These are phyloP conservation scores for Xylaria grammica DNA, from an alignment of 495 filamentous ascomycete species.

Conservation along the genomic window DNA sequence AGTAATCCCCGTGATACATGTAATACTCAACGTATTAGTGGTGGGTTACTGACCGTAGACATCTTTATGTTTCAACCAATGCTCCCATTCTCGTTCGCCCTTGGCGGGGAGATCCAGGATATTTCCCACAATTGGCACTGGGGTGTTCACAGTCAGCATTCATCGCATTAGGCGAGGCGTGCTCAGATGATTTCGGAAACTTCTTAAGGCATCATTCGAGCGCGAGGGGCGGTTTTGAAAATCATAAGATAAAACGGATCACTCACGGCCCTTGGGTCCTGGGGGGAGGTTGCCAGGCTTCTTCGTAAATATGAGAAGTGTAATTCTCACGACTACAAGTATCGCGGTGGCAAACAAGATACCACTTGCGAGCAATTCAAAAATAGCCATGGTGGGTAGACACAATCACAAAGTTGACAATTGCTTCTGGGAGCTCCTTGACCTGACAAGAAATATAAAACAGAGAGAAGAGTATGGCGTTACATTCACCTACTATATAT, in stretches of 20 bases:
- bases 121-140: conserved; percentile 49
- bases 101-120: conserved; percentile 43
- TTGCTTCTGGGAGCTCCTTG: background rate
- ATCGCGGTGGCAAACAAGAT: background rate
- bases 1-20: background rate
- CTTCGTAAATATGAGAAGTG: background rate
- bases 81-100: conserved; percentile 42
- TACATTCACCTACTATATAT: background rate
- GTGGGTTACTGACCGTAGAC: conserved; percentile 35
- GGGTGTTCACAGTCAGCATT: background rate
- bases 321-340: background rate
- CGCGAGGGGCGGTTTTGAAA: too few species aligned
- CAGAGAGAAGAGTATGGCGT: background rate
- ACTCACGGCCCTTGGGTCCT: conserved; percentile 12
- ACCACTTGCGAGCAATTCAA: background rate
- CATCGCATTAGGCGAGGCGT: background rate
- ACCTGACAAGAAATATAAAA: background rate
- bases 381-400: background rate
- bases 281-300: conserved; percentile 7
- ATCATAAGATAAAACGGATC: background rate
- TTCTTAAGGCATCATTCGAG: background rate
- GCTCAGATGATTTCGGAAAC: background rate
- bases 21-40: background rate
- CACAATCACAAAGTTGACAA: background rate
- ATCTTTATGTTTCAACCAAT: conserved; percentile 57